Evolutionary conservation across 1,284 basidiomycete species (phyloP).

Genomic region (Hypsizygus ulmarius): DNA sequence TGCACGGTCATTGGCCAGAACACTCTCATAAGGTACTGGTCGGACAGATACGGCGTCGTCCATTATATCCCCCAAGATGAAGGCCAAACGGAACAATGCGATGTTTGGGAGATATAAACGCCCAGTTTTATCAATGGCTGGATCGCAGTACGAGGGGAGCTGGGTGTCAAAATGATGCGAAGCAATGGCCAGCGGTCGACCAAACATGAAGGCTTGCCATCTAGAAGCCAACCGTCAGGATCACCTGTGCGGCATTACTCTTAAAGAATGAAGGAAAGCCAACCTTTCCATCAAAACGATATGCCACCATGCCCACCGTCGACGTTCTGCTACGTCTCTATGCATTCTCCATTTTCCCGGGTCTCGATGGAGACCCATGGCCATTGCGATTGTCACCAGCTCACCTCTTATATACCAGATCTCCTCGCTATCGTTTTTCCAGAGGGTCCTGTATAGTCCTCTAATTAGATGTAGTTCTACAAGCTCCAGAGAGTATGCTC

Average conservation of each 20-base stretch:
- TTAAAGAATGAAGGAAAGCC: constrained; percentile 19
- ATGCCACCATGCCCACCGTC: constrained; percentile 87
- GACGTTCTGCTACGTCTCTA: constrained; percentile 63
- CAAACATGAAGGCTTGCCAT: constrained; percentile 84
- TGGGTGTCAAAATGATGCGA: constrained; percentile 79
- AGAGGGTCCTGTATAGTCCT: constrained; percentile 66
- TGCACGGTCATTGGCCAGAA: constrained; percentile 67
- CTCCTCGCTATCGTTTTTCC: constrained; percentile 74
- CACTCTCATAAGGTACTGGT: constrained; percentile 67
- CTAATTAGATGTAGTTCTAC: constrained; percentile 70
- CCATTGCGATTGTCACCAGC: constrained; percentile 67
- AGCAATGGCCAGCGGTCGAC: constrained; percentile 69
- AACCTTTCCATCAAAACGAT: constrained; percentile 73
- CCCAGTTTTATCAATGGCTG: constrained; percentile 55
- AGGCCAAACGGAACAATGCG: constrained; percentile 71
- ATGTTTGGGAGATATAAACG: constrained; percentile 70
- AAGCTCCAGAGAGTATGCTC: constrained; percentile 69
- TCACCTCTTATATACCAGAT: constrained; percentile 74
- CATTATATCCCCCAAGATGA: constrained; percentile 77
- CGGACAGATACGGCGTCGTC: constrained; percentile 76
- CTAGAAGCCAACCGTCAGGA: constrained; percentile 33
- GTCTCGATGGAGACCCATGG: constrained; percentile 80
- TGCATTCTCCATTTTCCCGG: constrained; percentile 71
- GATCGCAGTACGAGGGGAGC: constrained; percentile 64
- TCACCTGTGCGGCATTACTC: not conserved